Evolutionary conservation across 2,329 filamentous ascomycete species (phyloP).

Genomic region (Ascochyta pisi): DNA sequence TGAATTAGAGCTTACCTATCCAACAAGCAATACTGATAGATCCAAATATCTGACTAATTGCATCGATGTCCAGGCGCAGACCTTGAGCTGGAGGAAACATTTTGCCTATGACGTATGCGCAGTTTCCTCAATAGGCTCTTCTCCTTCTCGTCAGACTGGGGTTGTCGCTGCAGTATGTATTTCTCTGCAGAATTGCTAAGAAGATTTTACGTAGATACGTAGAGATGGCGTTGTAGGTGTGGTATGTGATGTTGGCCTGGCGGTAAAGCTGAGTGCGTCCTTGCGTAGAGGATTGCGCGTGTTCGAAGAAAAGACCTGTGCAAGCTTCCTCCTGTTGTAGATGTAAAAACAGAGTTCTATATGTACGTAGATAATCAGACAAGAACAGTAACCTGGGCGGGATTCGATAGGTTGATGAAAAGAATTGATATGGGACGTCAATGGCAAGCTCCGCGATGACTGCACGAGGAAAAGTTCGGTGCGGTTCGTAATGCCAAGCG

Average conservation of each 20-base stretch:
- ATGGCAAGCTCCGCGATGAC: slow-evolving; percentile 20
- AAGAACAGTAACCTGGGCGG: neutral
- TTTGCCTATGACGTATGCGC: slow-evolving; percentile 41
- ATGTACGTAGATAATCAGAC: neutral
- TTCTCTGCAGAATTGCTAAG: too few species aligned
- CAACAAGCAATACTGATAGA: slow-evolving; percentile 97
- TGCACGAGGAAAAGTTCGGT: slow-evolving; percentile 26
- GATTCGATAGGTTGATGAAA: neutral
- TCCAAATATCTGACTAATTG: slow-evolving; percentile 90
- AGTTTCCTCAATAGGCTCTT: neutral
- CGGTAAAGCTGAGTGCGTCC: neutral
- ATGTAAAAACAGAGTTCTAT: neutral
- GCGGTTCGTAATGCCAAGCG: slow-evolving; percentile 27
- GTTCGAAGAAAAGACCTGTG: slow-evolving; percentile 1
- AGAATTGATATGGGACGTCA: neutral
- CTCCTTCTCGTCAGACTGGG: neutral
- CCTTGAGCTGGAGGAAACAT: slow-evolving; percentile 63
- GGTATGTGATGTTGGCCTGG: neutral
- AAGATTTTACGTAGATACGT: neutral
- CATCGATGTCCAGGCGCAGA: slow-evolving; percentile 81
- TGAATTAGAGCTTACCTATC: slow-evolving; percentile 60
- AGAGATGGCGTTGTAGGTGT: neutral
- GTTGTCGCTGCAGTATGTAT: neutral
- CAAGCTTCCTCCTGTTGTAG: neutral
- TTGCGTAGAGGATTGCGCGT: neutral